A percentile compares a stretch with the other conserved stretches of the same genome.
These are phyloP conservation scores for Rhododendron molle DNA, from an alignment of 148 eudicot species.

Conservation along the genomic window DNA sequence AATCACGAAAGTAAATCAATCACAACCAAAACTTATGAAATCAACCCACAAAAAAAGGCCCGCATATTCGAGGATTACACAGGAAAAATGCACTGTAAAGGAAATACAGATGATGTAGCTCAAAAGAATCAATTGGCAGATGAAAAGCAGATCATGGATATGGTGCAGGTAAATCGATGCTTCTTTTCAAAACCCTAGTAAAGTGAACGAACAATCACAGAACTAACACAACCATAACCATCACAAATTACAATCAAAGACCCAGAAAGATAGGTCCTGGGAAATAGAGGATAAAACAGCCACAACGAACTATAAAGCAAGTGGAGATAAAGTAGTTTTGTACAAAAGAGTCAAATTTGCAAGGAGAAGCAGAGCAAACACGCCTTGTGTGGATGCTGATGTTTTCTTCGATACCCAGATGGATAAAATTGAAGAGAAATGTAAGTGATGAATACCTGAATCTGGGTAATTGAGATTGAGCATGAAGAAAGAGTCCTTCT, in stretches of 20 bases:
- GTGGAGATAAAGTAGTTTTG: not conserved
- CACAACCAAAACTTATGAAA: not conserved
- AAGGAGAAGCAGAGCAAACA: not conserved
- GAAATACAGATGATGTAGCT: constrained; percentile 1
- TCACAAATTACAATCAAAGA: not conserved
- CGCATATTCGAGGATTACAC: not conserved
- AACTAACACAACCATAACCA: not conserved
- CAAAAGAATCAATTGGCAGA: not conserved
- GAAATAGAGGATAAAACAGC: not conserved
- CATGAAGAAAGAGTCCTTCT: not conserved
- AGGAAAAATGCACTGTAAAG: not conserved
- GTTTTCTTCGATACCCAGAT: not conserved
- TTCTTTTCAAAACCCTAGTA: not conserved
- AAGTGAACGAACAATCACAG: not conserved
- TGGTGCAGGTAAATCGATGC: not conserved
- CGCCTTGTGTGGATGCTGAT: not conserved
- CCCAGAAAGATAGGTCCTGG: not conserved
- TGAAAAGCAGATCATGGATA: not conserved
- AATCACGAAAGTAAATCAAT: not conserved
- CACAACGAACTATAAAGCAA: not conserved
- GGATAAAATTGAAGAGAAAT: not conserved
- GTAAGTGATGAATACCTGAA: not conserved
- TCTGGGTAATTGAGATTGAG: not conserved
- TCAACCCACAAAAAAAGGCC: not conserved
- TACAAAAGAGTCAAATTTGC: not conserved